Evolutionary conservation across 345 rosid species (phyloP), one percentile per base, ranked within the genome.

Genomic region (Camelina sativa): DNA sequence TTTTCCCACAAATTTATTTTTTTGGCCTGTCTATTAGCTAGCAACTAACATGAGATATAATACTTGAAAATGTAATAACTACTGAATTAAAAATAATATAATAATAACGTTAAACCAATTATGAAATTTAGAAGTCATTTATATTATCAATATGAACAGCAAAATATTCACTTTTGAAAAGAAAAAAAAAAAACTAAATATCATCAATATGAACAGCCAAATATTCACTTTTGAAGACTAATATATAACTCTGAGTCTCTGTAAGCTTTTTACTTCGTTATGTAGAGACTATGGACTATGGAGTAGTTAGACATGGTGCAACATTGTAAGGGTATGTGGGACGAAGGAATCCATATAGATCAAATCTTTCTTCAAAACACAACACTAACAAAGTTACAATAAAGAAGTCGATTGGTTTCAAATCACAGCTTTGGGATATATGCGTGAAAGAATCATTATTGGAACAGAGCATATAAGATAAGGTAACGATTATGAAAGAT

Each of bases 401-500:
- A 4, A 5, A 37, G 4, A 15, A 38, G 20, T 37, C n/a, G 40
- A 9, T 12, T 37, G 7, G 38, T 17, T 23, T 41, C 23, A 54
- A 25, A 25, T 53, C 37, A 67, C 15, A 38, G 62, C 67, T 37
- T 37, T 51, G 43, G 61, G 41, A n/a, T 71, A 50, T 7, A 60
- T 10, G 4, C n/a, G 41, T 23, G 46, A 6, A 6, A 62, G 20
- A 51, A 53, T 40, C 17, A 37, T 20, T 43, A 41, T 62, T 28
- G 41, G 37, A 54, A 7, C 40, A 73, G 19, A 55, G 64, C 56
- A 64, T n/a, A 64, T 44, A 32, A 44, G 20, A 11, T 28, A 56
- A 34, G 57, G 64, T 73, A 64, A 64, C 15, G 35, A 62, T 6
- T 17, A 17, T n/a, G n/a, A n/a, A n/a, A n/a, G n/a, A n/a, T n/a